Evolutionary conservation across 2,329 filamentous ascomycete species (phyloP), one percentile per base, ranked within the genome.

Genomic region (Paraconiothyrium sp.): DNA sequence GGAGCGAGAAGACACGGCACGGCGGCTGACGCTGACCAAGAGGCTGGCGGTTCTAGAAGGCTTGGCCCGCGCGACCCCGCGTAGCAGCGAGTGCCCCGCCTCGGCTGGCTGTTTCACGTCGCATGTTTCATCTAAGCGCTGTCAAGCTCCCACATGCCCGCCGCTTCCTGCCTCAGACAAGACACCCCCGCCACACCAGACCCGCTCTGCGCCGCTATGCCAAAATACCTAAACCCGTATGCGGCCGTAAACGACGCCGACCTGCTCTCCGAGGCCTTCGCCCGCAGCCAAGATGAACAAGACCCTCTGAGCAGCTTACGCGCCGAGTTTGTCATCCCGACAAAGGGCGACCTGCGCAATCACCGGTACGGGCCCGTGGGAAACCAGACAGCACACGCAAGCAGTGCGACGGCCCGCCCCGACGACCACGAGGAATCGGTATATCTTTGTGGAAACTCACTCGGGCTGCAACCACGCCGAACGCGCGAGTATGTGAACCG

Each of bases 401-500:
- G 71, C 14, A 68, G 82, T n/a, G 56, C 70, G 43, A 54, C 52
- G 20, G 20, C 20, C 20, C 20, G 20, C 20, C 20, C 20, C 20
- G 30, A 43, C 24, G 62, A 68, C 27, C 47, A 60, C 39, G 80
- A 83, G 32, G 80, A 81, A 51, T 86, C 85, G 61, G 89, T 92
- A 61, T 97, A 97, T 78, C 89, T 97, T 65, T 94, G 93, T 67
- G 94, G 94, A 59, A 97, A 97, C 81, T 97, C 93, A 0, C 85
- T 97, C 1, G 93, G 93, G 41, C 86, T 94, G 4, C 93, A 97
- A 76, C 93, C 94, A 48, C 88, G 86, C 64, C 85, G 86, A 14
- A 89, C 90, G 0, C 83, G 86, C 20, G 81, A 84, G 16, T 89
- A 92, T 64, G 80, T 97, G 64, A 83, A 89, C 49, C 85, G 88